These are phyloP conservation scores for Amanita phalloides DNA, from an alignment of 768 basidiomycete genomes.

Conservation along the genomic window DNA sequence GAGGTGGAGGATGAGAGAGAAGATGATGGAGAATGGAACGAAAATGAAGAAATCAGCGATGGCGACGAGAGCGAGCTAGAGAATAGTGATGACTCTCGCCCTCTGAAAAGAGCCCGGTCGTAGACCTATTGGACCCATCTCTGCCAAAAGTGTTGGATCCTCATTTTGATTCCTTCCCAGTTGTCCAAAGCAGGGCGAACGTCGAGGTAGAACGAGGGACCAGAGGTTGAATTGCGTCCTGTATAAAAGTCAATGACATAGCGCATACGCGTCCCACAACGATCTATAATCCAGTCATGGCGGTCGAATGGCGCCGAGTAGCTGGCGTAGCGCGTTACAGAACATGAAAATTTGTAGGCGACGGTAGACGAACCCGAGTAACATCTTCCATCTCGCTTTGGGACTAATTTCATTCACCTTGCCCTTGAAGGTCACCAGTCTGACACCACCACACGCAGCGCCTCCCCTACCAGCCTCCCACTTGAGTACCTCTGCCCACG, in stretches of 20 bases:
- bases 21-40: conserved; percentile 28
- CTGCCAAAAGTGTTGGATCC: conserved; percentile 46
- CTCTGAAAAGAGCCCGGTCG: conserved; percentile 22
- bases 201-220: conserved; percentile 82
- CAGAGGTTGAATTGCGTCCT: conserved; percentile 42
- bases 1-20: conserved; percentile 21
- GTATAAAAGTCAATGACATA: conserved; percentile 99
- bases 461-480: conserved; percentile 82
- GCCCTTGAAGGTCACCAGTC: conserved; percentile 87
- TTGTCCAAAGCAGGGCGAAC: conserved; percentile 89
- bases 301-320: conserved; percentile 93
- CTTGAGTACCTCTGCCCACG: conserved; percentile 72
- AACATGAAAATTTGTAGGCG: neutral
- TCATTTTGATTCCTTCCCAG: conserved; percentile 90
- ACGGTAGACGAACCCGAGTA: conserved; percentile 65
- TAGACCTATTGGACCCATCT: conserved; percentile 13
- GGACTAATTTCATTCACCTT: conserved; percentile 71
- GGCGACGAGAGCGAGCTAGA: conserved; percentile 20
- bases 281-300: conserved; percentile 95
- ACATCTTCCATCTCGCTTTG: conserved; percentile 69
- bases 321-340: conserved; percentile 28
- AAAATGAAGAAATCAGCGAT: conserved; percentile 30
- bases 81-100: conserved; percentile 35
- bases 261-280: conserved; percentile 79
- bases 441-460: conserved; percentile 70